These are phyloP conservation scores for Apophysomyces ossiformis DNA, from an alignment of 371 early-diverging fungal species.

Conservation along the genomic window DNA sequence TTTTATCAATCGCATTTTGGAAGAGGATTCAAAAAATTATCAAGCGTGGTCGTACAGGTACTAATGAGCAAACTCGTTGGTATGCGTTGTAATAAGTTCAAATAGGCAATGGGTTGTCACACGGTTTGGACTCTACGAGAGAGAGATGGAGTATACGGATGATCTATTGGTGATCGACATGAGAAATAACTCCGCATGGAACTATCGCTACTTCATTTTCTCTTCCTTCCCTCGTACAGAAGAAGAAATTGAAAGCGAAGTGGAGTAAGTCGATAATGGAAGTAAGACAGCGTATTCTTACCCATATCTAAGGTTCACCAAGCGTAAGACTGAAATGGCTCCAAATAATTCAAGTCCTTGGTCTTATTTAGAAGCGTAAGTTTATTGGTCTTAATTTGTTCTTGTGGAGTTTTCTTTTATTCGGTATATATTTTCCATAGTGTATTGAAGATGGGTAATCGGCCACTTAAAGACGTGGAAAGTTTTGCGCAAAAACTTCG, in stretches of 20 bases:
- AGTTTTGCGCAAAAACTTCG: constrained; percentile 52
- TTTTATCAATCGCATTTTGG: constrained; percentile 73
- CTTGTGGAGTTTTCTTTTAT: not conserved
- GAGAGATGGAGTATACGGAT: constrained; percentile 76
- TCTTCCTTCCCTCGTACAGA: constrained; percentile 50
- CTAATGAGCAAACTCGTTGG: not conserved
- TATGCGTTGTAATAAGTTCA: not conserved
- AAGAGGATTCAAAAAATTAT: constrained; percentile 94
- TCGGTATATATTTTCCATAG: constrained; percentile 23
- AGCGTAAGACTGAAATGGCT: constrained; percentile 72
- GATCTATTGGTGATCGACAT: constrained; percentile 79
- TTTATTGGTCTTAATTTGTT: not conserved
- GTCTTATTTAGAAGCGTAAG: constrained; percentile 80
- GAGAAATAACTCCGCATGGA: constrained; percentile 98
- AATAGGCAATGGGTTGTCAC: constrained; percentile 89
- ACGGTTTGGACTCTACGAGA: constrained; percentile 77
- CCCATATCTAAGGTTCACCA: constrained; percentile 52
- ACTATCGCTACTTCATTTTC: constrained; percentile 86
- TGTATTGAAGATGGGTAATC: constrained; percentile 47
- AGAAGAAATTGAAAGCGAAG: constrained; percentile 60
- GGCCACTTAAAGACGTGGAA: constrained; percentile 43
- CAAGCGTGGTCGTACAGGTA: constrained; percentile 95
- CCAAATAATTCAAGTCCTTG: constrained; percentile 93
- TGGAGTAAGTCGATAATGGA: constrained; percentile 52
- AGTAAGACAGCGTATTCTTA: not conserved